phyloP scores from a whole-genome alignment of 2,329 filamentous ascomycete genomes.

The Sarocladiaceae sp. region DNA sequence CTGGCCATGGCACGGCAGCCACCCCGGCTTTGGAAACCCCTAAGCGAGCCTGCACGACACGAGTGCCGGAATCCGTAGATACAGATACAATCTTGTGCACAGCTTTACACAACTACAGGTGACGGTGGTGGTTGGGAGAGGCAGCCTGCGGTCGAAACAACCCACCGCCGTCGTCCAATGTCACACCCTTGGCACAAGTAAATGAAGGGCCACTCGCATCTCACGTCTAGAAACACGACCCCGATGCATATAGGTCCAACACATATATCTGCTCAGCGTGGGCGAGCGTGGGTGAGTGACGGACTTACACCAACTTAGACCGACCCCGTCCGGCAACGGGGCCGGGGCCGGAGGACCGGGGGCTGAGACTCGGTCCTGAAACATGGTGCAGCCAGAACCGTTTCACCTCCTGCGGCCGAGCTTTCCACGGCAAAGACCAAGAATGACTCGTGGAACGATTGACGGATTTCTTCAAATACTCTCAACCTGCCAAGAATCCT shows the following conservation, averaged over 20 bases:
- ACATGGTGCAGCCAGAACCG: conserved; percentile 6
- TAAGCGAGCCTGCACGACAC: conserved; percentile 1
- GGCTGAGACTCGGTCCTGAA: conserved; percentile 9
- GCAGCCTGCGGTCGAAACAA: not conserved
- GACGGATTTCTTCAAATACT: too few species aligned
- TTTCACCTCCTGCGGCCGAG: not conserved
- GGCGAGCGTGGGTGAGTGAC: not conserved
- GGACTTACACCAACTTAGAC: not conserved
- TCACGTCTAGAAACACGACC: too few species aligned
- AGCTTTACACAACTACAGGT: too few species aligned
- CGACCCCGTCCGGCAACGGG: not conserved
- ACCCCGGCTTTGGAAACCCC: not conserved
- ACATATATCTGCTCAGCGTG: too few species aligned
- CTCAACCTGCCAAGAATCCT: too few species aligned
- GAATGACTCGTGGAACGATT: not conserved
- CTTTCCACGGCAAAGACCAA: not conserved
- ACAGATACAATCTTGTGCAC: too few species aligned
- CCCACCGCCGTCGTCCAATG: not conserved
- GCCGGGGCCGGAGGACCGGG: conserved; percentile 1
- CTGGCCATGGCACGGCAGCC: not conserved
- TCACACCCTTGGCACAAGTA: not conserved
- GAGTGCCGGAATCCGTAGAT: too few species aligned
- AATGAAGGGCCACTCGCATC: not conserved
- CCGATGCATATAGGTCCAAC: too few species aligned
- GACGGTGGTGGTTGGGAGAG: too few species aligned